Evolutionary conservation across 257 asterid genomes (phyloP), one percentile per base, ranked within the genome.

Genomic region (Solanum dulcamara): DNA sequence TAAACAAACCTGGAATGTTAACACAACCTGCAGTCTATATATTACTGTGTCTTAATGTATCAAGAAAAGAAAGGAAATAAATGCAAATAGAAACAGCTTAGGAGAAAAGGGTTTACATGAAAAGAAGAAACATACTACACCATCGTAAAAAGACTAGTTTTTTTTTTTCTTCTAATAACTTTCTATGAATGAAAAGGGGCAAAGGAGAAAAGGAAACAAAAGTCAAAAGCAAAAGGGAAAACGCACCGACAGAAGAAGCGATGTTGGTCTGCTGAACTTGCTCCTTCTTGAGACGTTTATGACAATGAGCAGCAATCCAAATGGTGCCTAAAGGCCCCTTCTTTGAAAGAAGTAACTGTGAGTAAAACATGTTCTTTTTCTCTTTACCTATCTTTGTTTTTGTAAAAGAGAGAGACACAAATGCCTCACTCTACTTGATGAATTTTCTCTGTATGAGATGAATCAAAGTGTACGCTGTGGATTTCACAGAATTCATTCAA

Each of bases 251-350:
- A 17, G 95, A 95, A 87, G 94, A 88, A 84, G 93, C 66, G 85
- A 97, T 92, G 86, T 94, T 70, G 48, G 96, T 95, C 33, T 88
- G 92, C 84, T 81, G 88, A n/a, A 97, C 85, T 86, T 92, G 96
- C 14, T 90, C 86, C 62, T 90, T 93, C 44, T 91, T 90, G 12
- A 95, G 93, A 86, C 90, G 90, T 37, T 91, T 91, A 85, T 86
- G 90, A 87, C 94, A 92, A 89, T 97, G 99, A 84, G 97, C 99
- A 85, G 99, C 99, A 93, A 91, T 66, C 99, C 99, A 97, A 80
- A 97, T 87, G 81, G 88, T 90, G 84, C 96, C 97, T 59, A 95
- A 84, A 57, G 90, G 89, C 89, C 94, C 98, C 85, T 92, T 95
- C 91, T 90, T 97, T 24, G 99, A 94, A 32, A 97, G 92, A 40